phyloP scores from a whole-genome alignment of 2,329 filamentous ascomycete species.

The Arthrobotrys megalospora region DNA sequence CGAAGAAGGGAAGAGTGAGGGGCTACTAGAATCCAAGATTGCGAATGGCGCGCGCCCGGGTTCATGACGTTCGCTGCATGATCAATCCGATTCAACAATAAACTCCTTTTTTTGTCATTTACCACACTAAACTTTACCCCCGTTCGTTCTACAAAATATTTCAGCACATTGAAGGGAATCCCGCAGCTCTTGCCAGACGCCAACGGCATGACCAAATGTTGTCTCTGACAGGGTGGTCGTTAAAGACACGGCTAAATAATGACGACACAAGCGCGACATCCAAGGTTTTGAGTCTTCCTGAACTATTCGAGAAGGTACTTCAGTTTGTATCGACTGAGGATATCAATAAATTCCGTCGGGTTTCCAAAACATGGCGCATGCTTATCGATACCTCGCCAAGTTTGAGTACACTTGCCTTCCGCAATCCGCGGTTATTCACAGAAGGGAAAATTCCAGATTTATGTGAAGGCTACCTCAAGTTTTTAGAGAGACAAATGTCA shows the following conservation, averaged over 20 bases:
- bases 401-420: constrained; percentile 11
- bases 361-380: constrained; percentile 22
- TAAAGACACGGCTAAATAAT: not conserved
- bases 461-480: constrained; percentile 11
- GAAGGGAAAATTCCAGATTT: constrained; percentile 6
- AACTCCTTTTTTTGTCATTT: too few species aligned
- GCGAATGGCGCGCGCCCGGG: not conserved
- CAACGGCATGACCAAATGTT: constrained; percentile 10
- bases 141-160: not conserved
- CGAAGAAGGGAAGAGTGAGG: constrained; percentile 24
- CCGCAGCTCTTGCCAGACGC: not conserved
- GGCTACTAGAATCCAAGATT: constrained; percentile 4
- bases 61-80: too few species aligned
- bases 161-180: not conserved
- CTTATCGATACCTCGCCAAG: constrained; percentile 21
- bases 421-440: constrained; percentile 6
- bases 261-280: constrained; percentile 11
- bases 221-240: constrained; percentile 12
- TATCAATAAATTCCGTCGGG: constrained; percentile 29
- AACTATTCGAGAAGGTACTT: constrained; percentile 22
- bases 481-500: constrained; percentile 5
- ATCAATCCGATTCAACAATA: too few species aligned
- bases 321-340: constrained; percentile 7
- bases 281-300: constrained; percentile 10
- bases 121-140: not conserved